Evolutionary conservation across 768 basidiomycete species (phyloP), one percentile per base, ranked within the genome.

Genomic region (Rhizopogon vesiculosus): DNA sequence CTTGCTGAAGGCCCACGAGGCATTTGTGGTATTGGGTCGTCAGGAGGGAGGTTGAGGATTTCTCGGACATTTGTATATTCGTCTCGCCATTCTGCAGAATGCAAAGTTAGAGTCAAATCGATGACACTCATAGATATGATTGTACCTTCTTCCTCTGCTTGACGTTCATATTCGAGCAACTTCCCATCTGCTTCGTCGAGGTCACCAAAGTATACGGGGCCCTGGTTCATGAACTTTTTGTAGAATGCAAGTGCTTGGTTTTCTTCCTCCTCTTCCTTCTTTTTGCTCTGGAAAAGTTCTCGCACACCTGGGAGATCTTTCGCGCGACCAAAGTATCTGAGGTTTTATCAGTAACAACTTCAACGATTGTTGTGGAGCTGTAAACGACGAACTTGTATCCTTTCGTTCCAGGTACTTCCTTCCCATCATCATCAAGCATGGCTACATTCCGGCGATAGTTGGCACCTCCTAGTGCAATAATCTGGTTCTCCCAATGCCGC

Each of bases 401-500:
- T 64, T 96, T 89, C 8, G 94, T 97, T 2, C 94, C 94, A 0
- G 94, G 95, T 0, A 98, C 94, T 69, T 98, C 94, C 70, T 89
- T 90, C 10, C 96, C 95, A 63, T 96, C 94, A 56, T 93, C 93
- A 66, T 96, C 93, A 62, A 93, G 64, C 91, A 95, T 95, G 49
- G 92, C 87, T 12, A 94, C 90, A 66, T 93, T 97, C 51, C 96
- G 78, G 64, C 92, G 79, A 69, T 98, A 98, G 67, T 98, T 99
- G 19, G 95, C 96, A 59, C 96, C 96, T 45, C 95, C 95, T 1
- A 98, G 76, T 6, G 87, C 86, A n/a, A 98, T 88, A 50, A 98
- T 97, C 69, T 97, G 95, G 62, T 94, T 95, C 75, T 98, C 96
- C 92, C 93, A 98, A 71, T 98, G 95, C 42, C 89, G 74, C 69